These are phyloP conservation scores for Cladosporium colombiae DNA, from an alignment of 2,329 filamentous ascomycete genomes.

Conservation along the genomic window DNA sequence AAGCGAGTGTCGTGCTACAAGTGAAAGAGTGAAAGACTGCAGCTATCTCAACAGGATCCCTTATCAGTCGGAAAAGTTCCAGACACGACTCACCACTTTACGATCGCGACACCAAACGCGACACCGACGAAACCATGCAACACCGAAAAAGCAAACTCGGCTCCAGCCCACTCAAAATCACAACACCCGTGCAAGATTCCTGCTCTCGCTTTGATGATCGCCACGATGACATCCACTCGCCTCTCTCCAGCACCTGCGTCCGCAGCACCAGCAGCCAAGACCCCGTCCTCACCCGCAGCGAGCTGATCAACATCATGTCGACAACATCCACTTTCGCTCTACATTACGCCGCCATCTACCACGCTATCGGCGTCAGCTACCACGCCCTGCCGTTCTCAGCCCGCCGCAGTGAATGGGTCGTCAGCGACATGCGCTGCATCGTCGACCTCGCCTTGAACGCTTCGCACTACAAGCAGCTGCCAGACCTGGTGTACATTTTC, in stretches of 20 bases:
- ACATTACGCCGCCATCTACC: constrained; percentile 11
- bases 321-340: neutral
- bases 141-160: neutral
- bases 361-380: constrained; percentile 8
- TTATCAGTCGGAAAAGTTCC: no score
- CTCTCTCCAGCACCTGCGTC: neutral
- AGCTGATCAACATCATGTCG: neutral
- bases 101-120: neutral
- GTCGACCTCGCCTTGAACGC: neutral
- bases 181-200: neutral
- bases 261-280: neutral
- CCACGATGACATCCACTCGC: neutral
- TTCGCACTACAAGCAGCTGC: constrained; percentile 2
- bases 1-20: neutral
- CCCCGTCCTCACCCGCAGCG: neutral
- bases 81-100: neutral
- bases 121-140: neutral
- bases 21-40: neutral
- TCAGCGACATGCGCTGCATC: neutral
- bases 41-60: neutral
- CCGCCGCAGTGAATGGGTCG: neutral
- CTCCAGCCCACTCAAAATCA: neutral
- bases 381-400: neutral
- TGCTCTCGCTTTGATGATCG: neutral
- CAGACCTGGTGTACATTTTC: constrained; percentile 15